Evolutionary conservation across 108 stramenopile genomes (phyloP).

Genomic region (Fistulifera solaris): DNA sequence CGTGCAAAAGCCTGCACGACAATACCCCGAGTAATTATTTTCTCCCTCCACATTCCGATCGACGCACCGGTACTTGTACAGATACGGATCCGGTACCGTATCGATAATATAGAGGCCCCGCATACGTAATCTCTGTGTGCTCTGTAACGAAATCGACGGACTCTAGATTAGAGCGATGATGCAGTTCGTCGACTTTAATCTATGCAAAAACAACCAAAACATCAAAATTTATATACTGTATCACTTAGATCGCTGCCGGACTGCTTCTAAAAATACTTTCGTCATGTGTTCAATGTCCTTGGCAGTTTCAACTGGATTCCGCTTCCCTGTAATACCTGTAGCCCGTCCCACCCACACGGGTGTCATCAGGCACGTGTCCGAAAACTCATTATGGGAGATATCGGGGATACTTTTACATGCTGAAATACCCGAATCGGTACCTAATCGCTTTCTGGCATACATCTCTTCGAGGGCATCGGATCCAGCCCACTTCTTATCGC

Average conservation of each 20-base stretch:
- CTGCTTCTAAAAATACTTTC: background rate
- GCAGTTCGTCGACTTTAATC: too few species aligned
- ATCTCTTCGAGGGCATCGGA: conserved; percentile 22
- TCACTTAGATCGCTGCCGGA: background rate
- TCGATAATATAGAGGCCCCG: too few species aligned
- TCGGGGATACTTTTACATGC: conserved; percentile 22
- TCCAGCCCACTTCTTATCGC: conserved; percentile 27
- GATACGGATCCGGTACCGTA: too few species aligned
- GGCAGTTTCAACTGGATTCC: conserved; percentile 38
- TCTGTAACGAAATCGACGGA: too few species aligned
- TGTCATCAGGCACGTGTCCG: conserved; percentile 36
- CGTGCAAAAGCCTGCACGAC: too few species aligned
- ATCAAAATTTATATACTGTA: too few species aligned
- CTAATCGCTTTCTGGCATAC: conserved; percentile 19
- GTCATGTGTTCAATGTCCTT: conserved; percentile 26
- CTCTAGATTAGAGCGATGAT: too few species aligned
- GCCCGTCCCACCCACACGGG: conserved; percentile 41
- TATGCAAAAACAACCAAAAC: too few species aligned
- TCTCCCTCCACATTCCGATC: too few species aligned
- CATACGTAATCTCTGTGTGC: too few species aligned
- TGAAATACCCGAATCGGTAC: conserved; percentile 13
- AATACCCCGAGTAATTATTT: too few species aligned
- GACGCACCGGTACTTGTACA: too few species aligned
- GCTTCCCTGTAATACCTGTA: conserved; percentile 20
- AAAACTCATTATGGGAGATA: conserved; percentile 44